A percentile compares a stretch with the other conserved stretches of the same genome.
Conservation (phyloP, 306 rosid genomes). For the Pueraria montana region DNA sequence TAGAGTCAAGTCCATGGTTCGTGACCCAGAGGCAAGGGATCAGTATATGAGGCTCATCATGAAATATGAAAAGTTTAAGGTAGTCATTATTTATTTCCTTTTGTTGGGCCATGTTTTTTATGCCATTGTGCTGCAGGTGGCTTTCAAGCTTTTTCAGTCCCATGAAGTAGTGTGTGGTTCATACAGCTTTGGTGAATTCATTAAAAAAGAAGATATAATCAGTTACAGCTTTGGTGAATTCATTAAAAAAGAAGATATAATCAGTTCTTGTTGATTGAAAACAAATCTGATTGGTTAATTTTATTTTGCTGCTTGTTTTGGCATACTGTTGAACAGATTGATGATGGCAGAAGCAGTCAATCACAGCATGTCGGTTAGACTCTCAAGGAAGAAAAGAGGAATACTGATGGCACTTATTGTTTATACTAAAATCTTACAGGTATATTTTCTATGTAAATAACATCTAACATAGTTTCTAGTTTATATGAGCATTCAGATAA, state of each 20-base stretch:
- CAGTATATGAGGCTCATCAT: conserved; percentile 74
- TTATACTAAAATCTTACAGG: conserved; percentile 17
- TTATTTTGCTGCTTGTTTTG: conserved; percentile 38
- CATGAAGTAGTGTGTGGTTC: not conserved
- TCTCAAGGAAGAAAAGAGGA: conserved; percentile 2
- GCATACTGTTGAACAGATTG: conserved; percentile 42
- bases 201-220: conserved; percentile 25
- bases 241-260: conserved; percentile 18
- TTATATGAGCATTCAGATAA: conserved; percentile 17
- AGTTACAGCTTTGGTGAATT: not conserved
- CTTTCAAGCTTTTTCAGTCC: not conserved
- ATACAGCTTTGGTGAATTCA: conserved; percentile 1
- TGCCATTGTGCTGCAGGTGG: not conserved
- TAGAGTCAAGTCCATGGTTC: conserved; percentile 75
- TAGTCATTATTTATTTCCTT: conserved; percentile 35
- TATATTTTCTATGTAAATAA: conserved; percentile 25
- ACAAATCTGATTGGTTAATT: conserved; percentile 2
- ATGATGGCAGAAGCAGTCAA: conserved; percentile 34
- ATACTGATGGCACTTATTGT: not conserved
- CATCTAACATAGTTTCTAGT: conserved; percentile 42
- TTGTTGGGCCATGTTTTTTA: not conserved
- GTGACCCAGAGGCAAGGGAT: conserved; percentile 67
- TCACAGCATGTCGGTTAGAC: conserved; percentile 37
- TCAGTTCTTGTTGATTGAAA: not conserved
- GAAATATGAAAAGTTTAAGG: conserved; percentile 64